Base-by-base conservation (phyloP, 306 rosid genomes). In the Inga leiocalycina region DNA sequence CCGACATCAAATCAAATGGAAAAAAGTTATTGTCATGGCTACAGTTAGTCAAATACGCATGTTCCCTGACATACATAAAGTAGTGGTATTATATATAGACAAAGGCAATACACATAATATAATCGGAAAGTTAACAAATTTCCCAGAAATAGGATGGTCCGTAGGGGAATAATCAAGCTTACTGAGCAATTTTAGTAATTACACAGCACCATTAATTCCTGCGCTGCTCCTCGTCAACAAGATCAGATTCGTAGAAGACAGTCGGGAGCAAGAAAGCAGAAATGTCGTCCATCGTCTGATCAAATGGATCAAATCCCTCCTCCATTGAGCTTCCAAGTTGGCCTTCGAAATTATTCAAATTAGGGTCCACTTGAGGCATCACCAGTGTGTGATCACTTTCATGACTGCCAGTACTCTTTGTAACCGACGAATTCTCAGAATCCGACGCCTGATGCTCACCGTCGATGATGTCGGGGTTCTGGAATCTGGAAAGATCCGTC, bases 241-340 rank as follows among this genome's bases (percentile, higher is more conserved):
- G 86, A 19, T 86, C 65, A 39, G 90, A 74, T 39, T 89, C 91
- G 65, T 81, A 89, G 76, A 89, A 80, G 30, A 83, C 75, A 81
- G 7, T 76, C 1, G 87, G 13, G 0, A 92, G 88, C 19, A 86
- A 61, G 52, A 88, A 59, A 30, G 85, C 85, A 11, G 88, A 81
- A 39, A 93, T 76, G 74, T 44, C 85, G 4, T 93, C 97, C 6
- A 93, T 75, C 92, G 87, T 85, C 87, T 86, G 71, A 32, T 91
- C 95, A 27, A 82, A 89, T 35, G 80, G 75, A 48, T 87, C 91
- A 24, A 84, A 74, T 15, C 35, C 66, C 44, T 34, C 59, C 48
- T 75, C 80, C 22, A 44, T 49, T 12, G 87, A 83, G 72, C 82
- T 61, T 17, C 82, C 88, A 10, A 77, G 19, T 14, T 72, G 80